Conservation (phyloP, 2,329 filamentous ascomycete genomes). For the Pyrenophora seminiperda region DNA sequence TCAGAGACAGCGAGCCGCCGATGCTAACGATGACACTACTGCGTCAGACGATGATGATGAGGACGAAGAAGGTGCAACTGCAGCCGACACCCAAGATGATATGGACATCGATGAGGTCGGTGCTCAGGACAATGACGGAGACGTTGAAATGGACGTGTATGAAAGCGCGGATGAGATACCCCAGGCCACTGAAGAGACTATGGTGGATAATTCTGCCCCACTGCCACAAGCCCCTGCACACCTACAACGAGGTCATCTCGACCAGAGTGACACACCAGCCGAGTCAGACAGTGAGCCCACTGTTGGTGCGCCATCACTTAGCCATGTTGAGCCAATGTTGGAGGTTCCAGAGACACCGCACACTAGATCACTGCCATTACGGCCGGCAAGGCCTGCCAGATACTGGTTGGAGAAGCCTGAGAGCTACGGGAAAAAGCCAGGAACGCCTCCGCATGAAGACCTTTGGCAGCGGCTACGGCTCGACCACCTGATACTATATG, state of each 20-base stretch:
- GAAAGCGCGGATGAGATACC: slow-evolving; percentile 66
- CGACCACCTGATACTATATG: slow-evolving; percentile 93
- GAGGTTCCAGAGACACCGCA: slow-evolving; percentile 81
- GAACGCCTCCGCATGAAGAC: slow-evolving; percentile 77
- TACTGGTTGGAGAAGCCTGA: slow-evolving; percentile 88
- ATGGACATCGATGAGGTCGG: slow-evolving; percentile 55
- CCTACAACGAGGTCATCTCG: slow-evolving; percentile 51
- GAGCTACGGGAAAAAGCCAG: slow-evolving; percentile 66
- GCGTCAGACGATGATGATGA: slow-evolving; percentile 53
- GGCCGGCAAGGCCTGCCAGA: slow-evolving; percentile 68
- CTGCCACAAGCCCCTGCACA: slow-evolving; percentile 31
- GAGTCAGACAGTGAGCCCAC: slow-evolving; percentile 75
- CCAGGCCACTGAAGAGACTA: slow-evolving; percentile 76
- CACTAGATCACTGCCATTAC: slow-evolving; percentile 50
- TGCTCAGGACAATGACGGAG: slow-evolving; percentile 54
- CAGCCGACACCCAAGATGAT: slow-evolving; percentile 49
- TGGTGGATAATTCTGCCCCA: slow-evolving; percentile 73
- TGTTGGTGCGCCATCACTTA: slow-evolving; percentile 60
- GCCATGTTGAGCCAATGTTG: slow-evolving; percentile 68
- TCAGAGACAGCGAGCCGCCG: slow-evolving; percentile 34
- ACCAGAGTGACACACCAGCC: slow-evolving; percentile 69
- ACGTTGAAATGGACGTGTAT: slow-evolving; percentile 57
- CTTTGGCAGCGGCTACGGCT: slow-evolving; percentile 86
- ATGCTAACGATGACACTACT: slow-evolving; percentile 54
- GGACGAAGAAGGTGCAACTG: slow-evolving; percentile 55